Evolutionary conservation across 768 basidiomycete species (phyloP), one percentile per base, ranked within the genome.

Genomic region (Kockovaella imperatae): DNA sequence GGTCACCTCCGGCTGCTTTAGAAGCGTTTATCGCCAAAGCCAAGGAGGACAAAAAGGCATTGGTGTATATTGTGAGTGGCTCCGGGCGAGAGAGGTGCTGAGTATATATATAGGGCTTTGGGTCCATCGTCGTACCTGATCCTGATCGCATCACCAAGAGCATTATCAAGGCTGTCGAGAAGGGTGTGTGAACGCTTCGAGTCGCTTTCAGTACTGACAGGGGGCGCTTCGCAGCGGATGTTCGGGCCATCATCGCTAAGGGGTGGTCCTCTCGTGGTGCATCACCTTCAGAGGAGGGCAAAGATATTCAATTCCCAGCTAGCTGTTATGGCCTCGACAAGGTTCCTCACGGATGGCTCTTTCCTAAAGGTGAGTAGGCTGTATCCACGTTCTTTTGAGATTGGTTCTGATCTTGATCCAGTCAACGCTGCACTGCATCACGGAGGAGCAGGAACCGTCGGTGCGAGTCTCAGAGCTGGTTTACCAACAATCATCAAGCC

Each of bases 391-490:
- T 78, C 23, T 17, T 79, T 79, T 60, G 77, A 79, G 49, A 78
- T 79, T 17, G 79, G 79, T 5, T 79, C 80, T 13, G 80, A 80
- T n/a, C 80, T 79, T 1, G 79, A 78, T 78, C 0, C 74, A 55
- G 73, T 84, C 10, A 78, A 81, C 57, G 83, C 81, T 1, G 80
- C 75, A 7, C 49, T 83, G 35, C 82, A 82, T 67, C 81, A 83
- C 52, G 82, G 82, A 18, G 83, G 83, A 6, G 82, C 82, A 4
- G 83, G 82, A 11, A 84, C 82, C 0, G 83, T 82, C 0, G 82
- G 81, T 0, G 82, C 82, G 1, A 80, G 78, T 61, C 68, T 83
- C 21, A 58, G 77, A 62, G 78, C 79, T 30, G 81, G 81, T 1
- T 74, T 82, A 26, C 82, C 82, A 2, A 84, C 82, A 1, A 54